A percentile compares a stretch with the other conserved stretches of the same genome.
Conservation (phyloP, 1,139 yeast genomes). For the Nadsonia starkeyi-henricii region DNA sequence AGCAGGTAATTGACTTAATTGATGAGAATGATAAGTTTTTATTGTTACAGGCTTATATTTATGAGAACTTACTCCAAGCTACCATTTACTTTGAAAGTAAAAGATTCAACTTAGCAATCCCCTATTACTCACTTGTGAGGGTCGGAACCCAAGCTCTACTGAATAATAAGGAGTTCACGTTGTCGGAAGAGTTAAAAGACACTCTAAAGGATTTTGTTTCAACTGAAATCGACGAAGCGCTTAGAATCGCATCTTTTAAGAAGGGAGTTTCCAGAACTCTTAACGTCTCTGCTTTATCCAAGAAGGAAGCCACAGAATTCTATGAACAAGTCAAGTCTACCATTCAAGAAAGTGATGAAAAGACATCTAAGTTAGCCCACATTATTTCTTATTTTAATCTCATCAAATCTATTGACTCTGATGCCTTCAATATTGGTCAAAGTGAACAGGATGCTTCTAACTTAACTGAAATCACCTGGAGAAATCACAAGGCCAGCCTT, state of each 20-base stretch:
- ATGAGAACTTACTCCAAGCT: constrained; percentile 49
- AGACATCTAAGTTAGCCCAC: not conserved
- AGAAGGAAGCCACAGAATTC: constrained; percentile 11
- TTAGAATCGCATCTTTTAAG: constrained; percentile 44
- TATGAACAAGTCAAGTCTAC: constrained; percentile 8
- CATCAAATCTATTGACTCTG: constrained; percentile 9
- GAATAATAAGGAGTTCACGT: constrained; percentile 1
- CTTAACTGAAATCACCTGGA: constrained; percentile 45
- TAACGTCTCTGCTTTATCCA: constrained; percentile 21
- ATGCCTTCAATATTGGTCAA: constrained; percentile 11
- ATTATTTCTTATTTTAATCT: not conserved
- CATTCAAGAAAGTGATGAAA: constrained; percentile 7
- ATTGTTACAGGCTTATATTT: constrained; percentile 43
- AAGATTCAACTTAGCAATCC: constrained; percentile 42
- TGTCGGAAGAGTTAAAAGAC: constrained; percentile 25
- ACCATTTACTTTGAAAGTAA: constrained; percentile 41
- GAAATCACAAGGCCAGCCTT: constrained; percentile 55
- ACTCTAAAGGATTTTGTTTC: constrained; percentile 44
- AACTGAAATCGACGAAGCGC: constrained; percentile 53
- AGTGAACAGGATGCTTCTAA: constrained; percentile 13
- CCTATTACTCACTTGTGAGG: constrained; percentile 45
- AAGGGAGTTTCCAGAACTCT: constrained; percentile 16
- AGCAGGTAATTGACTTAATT: constrained; percentile 31
- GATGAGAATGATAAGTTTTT: constrained; percentile 21
- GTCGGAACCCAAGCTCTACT: constrained; percentile 34